Conservation (phyloP, 495 filamentous ascomycete genomes). For the Xylaria longipes region DNA sequence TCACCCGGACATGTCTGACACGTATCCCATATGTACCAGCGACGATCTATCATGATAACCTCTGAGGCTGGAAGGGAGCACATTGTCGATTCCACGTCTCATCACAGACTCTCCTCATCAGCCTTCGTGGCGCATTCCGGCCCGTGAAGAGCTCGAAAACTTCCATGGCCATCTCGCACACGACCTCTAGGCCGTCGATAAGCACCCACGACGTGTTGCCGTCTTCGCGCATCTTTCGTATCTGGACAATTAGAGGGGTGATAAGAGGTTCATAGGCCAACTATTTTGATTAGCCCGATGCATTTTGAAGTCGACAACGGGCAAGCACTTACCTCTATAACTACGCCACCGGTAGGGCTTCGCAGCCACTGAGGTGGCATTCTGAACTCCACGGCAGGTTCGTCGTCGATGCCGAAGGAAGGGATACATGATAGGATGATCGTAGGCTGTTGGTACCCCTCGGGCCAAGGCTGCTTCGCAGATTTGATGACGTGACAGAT, state of each 20-base stretch:
- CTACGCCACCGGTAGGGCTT: constrained; percentile 79
- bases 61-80: constrained; percentile 39
- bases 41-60: constrained; percentile 22
- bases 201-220: constrained; percentile 74
- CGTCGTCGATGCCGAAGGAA: constrained; percentile 65
- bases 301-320: background rate
- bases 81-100: constrained; percentile 49
- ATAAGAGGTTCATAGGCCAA: constrained; percentile 76
- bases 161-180: constrained; percentile 82
- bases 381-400: constrained; percentile 73
- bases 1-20: background rate
- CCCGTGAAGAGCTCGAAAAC: constrained; percentile 86
- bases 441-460: constrained; percentile 67
- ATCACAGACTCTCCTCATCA: constrained; percentile 67
- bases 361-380: constrained; percentile 76
- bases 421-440: constrained; percentile 80
- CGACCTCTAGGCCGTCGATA: constrained; percentile 80
- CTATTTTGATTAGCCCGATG: constrained; percentile 36
- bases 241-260: constrained; percentile 72
- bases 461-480: constrained; percentile 69
- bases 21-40: background rate
- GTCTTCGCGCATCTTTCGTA: constrained; percentile 61
- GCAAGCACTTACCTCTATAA: constrained; percentile 66
- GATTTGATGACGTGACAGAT: constrained; percentile 68
- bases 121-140: constrained; percentile 73